A percentile compares a stretch with the other conserved stretches of the same genome.
Conservation (phyloP, 192 early-diverging fungal species). For the Coemansia sp. region DNA sequence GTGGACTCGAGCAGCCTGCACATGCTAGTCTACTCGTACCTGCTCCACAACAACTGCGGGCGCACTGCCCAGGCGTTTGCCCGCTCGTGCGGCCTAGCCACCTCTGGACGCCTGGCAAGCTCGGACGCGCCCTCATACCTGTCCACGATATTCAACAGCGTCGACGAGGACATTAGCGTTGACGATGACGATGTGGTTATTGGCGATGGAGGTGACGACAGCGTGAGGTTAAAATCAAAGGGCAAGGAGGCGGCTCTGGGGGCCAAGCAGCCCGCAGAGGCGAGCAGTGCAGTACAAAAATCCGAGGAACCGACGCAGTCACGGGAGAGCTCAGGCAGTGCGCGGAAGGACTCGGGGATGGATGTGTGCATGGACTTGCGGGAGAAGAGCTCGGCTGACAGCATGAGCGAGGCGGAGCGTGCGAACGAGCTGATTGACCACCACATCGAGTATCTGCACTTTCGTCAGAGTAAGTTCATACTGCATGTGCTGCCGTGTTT, state of each 20-base stretch:
- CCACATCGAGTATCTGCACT: slow-evolving; percentile 47
- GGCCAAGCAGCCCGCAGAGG: neutral
- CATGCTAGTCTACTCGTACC: slow-evolving; percentile 42
- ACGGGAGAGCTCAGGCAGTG: no score
- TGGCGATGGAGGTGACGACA: no score
- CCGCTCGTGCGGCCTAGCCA: slow-evolving; percentile 31
- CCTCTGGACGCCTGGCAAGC: slow-evolving; percentile 17
- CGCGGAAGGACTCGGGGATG: slow-evolving; percentile 17
- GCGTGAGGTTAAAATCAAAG: neutral
- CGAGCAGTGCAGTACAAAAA: neutral
- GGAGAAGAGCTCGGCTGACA: neutral
- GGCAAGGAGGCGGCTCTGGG: neutral
- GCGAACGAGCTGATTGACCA: slow-evolving; percentile 40
- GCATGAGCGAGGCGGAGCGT: slow-evolving; percentile 14
- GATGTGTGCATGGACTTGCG: neutral
- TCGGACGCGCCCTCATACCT: slow-evolving; percentile 19
- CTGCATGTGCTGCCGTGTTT: neutral
- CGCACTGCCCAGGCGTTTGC: slow-evolving; percentile 47
- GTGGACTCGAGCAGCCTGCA: slow-evolving; percentile 37
- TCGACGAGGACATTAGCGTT: neutral
- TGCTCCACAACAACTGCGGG: slow-evolving; percentile 48
- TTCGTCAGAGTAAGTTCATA: slow-evolving; percentile 37
- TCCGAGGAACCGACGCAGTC: no score
- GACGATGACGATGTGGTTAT: no score
- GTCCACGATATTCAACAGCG: slow-evolving; percentile 9